phyloP scores from a whole-genome alignment of 2,329 filamentous ascomycete species.

The Ophiostoma populinum region DNA sequence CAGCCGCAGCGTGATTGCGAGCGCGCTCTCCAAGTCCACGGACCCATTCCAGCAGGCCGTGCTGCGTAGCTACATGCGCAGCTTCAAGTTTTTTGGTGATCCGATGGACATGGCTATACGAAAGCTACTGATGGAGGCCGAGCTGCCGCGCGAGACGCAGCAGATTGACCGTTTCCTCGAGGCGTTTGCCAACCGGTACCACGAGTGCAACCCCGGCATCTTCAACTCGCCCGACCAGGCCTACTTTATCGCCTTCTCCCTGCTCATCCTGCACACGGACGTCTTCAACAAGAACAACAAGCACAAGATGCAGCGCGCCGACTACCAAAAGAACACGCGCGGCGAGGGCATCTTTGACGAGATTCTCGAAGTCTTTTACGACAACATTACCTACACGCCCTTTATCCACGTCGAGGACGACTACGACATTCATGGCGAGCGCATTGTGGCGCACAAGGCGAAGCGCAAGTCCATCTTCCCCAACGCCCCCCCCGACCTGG shows the following conservation, averaged over 20 bases:
- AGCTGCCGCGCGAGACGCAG: constrained; percentile 91
- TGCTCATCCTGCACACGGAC: constrained; percentile 91
- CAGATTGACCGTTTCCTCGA: constrained; percentile 92
- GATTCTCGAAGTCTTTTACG: constrained; percentile 89
- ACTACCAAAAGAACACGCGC: constrained; percentile 88
- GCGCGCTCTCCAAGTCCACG: constrained; percentile 67
- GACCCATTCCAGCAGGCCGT: constrained; percentile 73
- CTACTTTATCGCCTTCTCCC: constrained; percentile 95
- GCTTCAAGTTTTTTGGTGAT: constrained; percentile 88
- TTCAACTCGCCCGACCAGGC: constrained; percentile 82
- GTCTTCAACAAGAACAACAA: constrained; percentile 99
- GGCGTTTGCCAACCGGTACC: constrained; percentile 88
- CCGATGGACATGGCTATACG: constrained; percentile 96
- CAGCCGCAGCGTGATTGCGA: constrained; percentile 67
- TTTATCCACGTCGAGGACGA: constrained; percentile 97
- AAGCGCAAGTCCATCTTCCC: constrained; percentile 56
- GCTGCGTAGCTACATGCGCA: constrained; percentile 84
- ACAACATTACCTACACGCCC: constrained; percentile 95
- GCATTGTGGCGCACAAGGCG: constrained; percentile 51
- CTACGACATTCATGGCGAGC: constrained; percentile 59
- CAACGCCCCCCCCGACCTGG: constrained; percentile 43
- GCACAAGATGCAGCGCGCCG: constrained; percentile 90
- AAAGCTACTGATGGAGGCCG: constrained; percentile 90
- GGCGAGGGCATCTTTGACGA: constrained; percentile 89
- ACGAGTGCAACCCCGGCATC: constrained; percentile 95